Evolutionary conservation across 768 basidiomycete species (phyloP).

Genomic region (Lactarius quietus): DNA sequence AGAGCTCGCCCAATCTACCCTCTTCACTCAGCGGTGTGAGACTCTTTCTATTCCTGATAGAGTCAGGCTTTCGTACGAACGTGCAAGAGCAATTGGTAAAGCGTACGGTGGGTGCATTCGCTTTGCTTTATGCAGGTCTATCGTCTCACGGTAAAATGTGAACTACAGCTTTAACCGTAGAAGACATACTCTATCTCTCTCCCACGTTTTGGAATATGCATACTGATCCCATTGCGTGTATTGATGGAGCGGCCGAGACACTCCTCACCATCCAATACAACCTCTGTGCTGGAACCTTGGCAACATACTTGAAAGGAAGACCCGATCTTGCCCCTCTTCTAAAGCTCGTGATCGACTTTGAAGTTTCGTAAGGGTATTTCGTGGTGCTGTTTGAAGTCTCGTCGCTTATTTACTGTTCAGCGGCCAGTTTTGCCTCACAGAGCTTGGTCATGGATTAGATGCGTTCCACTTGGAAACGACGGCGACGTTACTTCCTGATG

Average conservation of each 20-base stretch:
- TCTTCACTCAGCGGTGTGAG: conserved; percentile 3
- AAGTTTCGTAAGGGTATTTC: conserved; percentile 6
- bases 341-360: conserved; percentile 28
- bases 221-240: conserved; percentile 31
- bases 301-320: conserved; percentile 28
- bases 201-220: conserved; percentile 38
- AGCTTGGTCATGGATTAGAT: conserved; percentile 46
- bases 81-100: conserved; percentile 10
- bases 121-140: background rate
- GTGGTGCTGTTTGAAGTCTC: background rate
- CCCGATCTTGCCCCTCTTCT: conserved; percentile 30
- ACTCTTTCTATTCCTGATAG: conserved; percentile 1
- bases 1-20: conserved; percentile 1
- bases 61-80: conserved; percentile 9
- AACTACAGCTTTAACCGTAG: conserved; percentile 28
- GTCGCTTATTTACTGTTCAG: conserved; percentile 26
- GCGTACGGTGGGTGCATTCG: conserved; percentile 22
- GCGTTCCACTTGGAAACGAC: conserved; percentile 41
- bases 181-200: conserved; percentile 33
- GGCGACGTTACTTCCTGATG: conserved; percentile 37
- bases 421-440: conserved; percentile 43
- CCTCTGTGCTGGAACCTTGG: conserved; percentile 37
- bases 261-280: conserved; percentile 39
- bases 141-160: background rate
- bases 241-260: conserved; percentile 34